Percentiles rank a stretch among this genome's conserved stretches.
Evolutionary conservation across 306 rosid genomes (phyloP).

Genomic region (Cucurbita moschata): DNA sequence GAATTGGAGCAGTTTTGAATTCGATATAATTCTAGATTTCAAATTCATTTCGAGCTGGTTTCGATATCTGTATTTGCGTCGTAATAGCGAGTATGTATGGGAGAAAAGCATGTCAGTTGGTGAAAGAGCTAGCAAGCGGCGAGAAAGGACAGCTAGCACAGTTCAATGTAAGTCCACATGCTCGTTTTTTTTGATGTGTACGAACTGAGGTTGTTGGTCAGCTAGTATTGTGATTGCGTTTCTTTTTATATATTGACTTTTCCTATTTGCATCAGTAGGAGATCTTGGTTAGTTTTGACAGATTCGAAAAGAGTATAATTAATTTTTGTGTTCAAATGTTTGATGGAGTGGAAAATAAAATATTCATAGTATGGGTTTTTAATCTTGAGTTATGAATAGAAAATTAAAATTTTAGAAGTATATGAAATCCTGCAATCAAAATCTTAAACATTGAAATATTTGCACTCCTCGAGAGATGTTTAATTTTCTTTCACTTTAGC

Average conservation of each 20-base stretch:
- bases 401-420: too few species aligned
- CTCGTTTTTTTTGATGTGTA: neutral
- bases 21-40: too few species aligned
- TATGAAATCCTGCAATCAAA: neutral
- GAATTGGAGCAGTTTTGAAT: too few species aligned
- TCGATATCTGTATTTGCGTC: neutral
- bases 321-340: too few species aligned
- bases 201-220: neutral
- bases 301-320: too few species aligned
- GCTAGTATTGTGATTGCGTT: neutral
- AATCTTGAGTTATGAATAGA: too few species aligned
- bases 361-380: too few species aligned
- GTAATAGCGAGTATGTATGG: slow-evolving; percentile 42
- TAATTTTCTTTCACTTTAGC: neutral
- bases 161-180: slow-evolving; percentile 36
- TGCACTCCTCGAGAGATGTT: neutral
- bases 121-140: slow-evolving; percentile 46
- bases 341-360: too few species aligned
- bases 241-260: neutral
- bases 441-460: neutral
- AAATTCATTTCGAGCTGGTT: neutral
- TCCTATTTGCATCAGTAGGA: neutral
- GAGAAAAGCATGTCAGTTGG: slow-evolving; percentile 56
- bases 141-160: slow-evolving; percentile 64
- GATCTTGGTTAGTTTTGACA: neutral